A percentile compares a stretch with the other conserved stretches of the same genome.
These are phyloP conservation scores for Arabidopsis suecica DNA, from an alignment of 345 rosid genomes.

Conservation along the genomic window DNA sequence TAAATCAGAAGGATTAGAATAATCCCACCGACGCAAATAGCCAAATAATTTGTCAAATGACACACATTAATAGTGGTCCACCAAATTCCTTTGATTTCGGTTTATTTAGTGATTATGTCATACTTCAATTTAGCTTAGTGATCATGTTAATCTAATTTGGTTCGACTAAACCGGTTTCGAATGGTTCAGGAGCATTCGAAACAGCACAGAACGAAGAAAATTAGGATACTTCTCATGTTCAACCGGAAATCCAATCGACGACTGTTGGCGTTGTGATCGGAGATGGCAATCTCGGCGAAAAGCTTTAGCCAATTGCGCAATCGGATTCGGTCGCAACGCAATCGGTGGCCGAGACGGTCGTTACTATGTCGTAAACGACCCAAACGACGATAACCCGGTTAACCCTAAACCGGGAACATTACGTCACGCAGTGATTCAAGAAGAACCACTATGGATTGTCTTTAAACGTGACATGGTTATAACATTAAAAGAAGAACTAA, in stretches of 20 bases:
- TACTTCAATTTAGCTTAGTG: too few relatives aligned
- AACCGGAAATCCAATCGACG: constrained; percentile 84
- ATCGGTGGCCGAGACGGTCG: constrained; percentile 80
- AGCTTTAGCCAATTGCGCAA: constrained; percentile 65
- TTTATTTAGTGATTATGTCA: neutral
- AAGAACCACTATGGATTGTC: constrained; percentile 77
- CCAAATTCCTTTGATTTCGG: neutral
- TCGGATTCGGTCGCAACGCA: constrained; percentile 84
- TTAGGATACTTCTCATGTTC: constrained; percentile 66
- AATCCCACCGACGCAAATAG: constrained; percentile 37
- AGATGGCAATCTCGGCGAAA: constrained; percentile 61
- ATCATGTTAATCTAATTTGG: neutral
- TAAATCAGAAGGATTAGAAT: neutral
- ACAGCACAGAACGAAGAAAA: constrained; percentile 71
- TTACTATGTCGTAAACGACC: constrained; percentile 68
- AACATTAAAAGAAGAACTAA: constrained; percentile 66
- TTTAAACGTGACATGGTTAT: constrained; percentile 87
- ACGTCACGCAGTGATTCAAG: constrained; percentile 81
- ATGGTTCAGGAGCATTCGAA: constrained; percentile 66
- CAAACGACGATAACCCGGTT: constrained; percentile 64
- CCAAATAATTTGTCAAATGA: neutral
- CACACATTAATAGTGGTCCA: neutral
- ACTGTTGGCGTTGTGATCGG: constrained; percentile 87
- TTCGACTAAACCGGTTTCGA: constrained; percentile 19
- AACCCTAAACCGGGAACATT: constrained; percentile 81